phyloP scores from a whole-genome alignment of 495 filamentous ascomycete genomes.

The Aspergillus ellipticus region DNA sequence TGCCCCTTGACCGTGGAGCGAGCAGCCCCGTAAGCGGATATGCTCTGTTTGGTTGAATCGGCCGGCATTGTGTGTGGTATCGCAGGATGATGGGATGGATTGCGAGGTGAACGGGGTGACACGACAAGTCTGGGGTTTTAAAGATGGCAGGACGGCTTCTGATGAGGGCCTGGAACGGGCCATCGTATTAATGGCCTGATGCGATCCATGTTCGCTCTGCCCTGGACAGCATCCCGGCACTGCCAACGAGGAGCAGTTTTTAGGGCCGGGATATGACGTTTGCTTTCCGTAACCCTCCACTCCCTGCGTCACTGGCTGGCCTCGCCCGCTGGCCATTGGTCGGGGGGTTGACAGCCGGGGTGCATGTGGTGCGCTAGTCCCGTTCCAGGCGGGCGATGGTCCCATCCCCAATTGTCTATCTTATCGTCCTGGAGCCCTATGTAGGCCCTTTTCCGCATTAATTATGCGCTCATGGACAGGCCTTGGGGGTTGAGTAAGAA shows the following conservation, averaged over 20 bases:
- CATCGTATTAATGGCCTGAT: background rate
- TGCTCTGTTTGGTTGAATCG: conserved; percentile 29
- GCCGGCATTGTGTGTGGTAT: background rate
- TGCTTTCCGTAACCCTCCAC: background rate
- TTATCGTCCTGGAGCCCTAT: no score
- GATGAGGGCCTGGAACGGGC: background rate
- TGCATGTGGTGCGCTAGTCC: no score
- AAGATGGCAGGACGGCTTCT: background rate
- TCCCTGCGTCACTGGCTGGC: background rate
- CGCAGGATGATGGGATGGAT: background rate
- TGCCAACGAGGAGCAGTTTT: background rate
- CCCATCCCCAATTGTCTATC: no score
- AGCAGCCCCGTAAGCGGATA: conserved; percentile 60
- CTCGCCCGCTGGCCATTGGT: no score
- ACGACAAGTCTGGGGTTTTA: background rate
- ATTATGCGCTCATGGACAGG: no score
- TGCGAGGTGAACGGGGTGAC: background rate
- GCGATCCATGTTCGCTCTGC: background rate
- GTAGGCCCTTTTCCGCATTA: no score
- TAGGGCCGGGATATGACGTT: background rate
- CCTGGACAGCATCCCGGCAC: background rate
- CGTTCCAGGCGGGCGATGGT: no score
- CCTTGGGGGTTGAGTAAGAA: no score
- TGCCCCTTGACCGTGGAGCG: conserved; percentile 57
- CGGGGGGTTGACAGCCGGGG: no score